Conservation (phyloP, 1,284 basidiomycete genomes). For the Polyporus tsugae region DNA sequence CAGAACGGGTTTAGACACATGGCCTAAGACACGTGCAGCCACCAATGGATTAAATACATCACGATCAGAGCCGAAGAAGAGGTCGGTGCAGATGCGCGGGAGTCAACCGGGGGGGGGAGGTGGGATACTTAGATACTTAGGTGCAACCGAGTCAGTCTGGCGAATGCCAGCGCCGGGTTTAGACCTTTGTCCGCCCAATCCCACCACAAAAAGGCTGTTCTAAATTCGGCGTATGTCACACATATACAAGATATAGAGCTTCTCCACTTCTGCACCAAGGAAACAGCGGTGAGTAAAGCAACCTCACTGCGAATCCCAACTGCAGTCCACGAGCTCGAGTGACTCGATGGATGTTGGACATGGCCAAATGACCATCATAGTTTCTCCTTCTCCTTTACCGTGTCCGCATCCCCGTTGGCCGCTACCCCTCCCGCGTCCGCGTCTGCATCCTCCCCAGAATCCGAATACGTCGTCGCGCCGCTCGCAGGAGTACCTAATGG, state of each 20-base stretch:
- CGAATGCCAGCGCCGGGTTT: background rate
- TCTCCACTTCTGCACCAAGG: background rate
- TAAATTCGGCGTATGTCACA: background rate
- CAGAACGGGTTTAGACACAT: background rate
- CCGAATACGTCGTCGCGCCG: background rate
- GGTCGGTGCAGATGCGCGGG: background rate
- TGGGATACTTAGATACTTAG: background rate
- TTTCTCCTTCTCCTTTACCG: constrained; percentile 22
- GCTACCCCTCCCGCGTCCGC: background rate
- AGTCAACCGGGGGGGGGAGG: background rate
- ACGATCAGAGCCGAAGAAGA: background rate
- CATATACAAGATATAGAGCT: constrained; percentile 1
- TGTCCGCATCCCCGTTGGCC: constrained; percentile 7
- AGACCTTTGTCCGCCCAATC: background rate
- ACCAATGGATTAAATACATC: background rate
- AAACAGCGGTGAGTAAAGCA: background rate
- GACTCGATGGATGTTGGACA: background rate
- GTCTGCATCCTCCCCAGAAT: background rate
- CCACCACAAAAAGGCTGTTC: background rate
- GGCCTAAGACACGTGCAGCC: background rate
- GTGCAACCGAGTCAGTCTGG: background rate
- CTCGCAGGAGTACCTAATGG: background rate
- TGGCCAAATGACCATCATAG: background rate
- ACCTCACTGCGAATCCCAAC: background rate
- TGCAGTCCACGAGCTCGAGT: background rate